Evolutionary conservation across 345 rosid species (phyloP).

Genomic region (Dipteronia sinensis): DNA sequence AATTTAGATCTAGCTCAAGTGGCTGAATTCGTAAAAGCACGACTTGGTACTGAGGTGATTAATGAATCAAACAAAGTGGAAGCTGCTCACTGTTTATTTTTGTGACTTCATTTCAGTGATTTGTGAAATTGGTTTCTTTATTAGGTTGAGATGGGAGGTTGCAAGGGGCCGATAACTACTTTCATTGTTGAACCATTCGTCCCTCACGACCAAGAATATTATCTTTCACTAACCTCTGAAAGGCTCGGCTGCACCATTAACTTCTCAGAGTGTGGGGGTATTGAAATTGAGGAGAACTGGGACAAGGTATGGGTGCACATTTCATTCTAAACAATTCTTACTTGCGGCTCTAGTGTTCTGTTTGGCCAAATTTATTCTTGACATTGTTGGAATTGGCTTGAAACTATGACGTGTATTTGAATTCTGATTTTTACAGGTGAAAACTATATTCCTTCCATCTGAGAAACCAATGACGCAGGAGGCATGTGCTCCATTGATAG

Average conservation of each 20-base stretch:
- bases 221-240: slow-evolving; percentile 82
- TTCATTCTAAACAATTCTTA: background rate
- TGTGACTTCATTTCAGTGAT: slow-evolving; percentile 13
- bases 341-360: slow-evolving; percentile 3
- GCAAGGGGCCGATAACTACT: slow-evolving; percentile 89
- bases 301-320: slow-evolving; percentile 58
- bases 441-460: slow-evolving; percentile 71
- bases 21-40: slow-evolving; percentile 85
- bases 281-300: slow-evolving; percentile 99
- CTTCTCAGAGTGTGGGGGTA: slow-evolving; percentile 97
- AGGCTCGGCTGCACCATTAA: slow-evolving; percentile 89
- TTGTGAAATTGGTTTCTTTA: slow-evolving; percentile 9
- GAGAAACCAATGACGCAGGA: slow-evolving; percentile 71
- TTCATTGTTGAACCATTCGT: slow-evolving; percentile 95
- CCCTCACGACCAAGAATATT: slow-evolving; percentile 87
- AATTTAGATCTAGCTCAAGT: slow-evolving; percentile 97
- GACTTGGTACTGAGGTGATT: slow-evolving; percentile 84
- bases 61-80: background rate
- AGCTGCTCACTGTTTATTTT: background rate
- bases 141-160: slow-evolving; percentile 93
- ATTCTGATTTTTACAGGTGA: slow-evolving; percentile 57
- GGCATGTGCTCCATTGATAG: slow-evolving; percentile 89
- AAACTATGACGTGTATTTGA: slow-evolving; percentile 4
- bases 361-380: background rate
- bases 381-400: slow-evolving; percentile 4